Evolutionary conservation across 176 grass and related monocot genomes (phyloP), one percentile per base, ranked within the genome.

Genomic region (Musa itinerans): DNA sequence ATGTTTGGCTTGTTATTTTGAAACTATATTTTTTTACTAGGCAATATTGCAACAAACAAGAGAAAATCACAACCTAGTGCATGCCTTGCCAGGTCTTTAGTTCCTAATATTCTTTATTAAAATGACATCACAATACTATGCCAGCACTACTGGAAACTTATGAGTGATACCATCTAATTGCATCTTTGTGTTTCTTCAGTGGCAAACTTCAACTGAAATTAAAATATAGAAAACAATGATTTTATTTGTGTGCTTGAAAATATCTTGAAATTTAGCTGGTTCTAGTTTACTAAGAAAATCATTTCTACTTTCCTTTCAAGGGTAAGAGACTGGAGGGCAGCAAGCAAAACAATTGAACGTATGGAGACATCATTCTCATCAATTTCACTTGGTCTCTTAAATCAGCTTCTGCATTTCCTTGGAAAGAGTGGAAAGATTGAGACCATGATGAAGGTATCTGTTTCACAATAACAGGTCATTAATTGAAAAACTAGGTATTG

Each of bases 351-450:
- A 83, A 83, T 91, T 78, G 94, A 91, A 89, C 54, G 89, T 69
- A 81, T 91, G 79, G 94, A 97, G 87, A 77, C 86, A 1, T 86
- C 82, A 9, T 66, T 97, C 53, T 90, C 90, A 72, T 90, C 77
- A 50, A 78, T 87, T 79, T 91, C 94, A 54, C 20, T 85, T 80
- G 90, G 94, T 56, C 90, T 80, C 66, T 74, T 97, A 81, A 97
- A 97, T 77, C 86, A 93, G 65, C 75, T 97, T 79, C 76, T 97
- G 73, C 79, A 78, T 86, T 97, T 97, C 87, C 76, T 97, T 74
- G 93, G 93, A 87, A 93, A 90, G 85, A 88, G 78, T 82, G 93
- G 93, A 50, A 97, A 80, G 67, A 97, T 89, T 68, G 93, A 97
- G 63, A 77, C 62, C 63, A 97, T 97, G 90, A 93, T 93, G 86